A percentile compares a stretch with the other conserved stretches of the same genome.
phyloP scores from a whole-genome alignment of 2,329 filamentous ascomycete genomes.

The Sporothrix protearum region DNA sequence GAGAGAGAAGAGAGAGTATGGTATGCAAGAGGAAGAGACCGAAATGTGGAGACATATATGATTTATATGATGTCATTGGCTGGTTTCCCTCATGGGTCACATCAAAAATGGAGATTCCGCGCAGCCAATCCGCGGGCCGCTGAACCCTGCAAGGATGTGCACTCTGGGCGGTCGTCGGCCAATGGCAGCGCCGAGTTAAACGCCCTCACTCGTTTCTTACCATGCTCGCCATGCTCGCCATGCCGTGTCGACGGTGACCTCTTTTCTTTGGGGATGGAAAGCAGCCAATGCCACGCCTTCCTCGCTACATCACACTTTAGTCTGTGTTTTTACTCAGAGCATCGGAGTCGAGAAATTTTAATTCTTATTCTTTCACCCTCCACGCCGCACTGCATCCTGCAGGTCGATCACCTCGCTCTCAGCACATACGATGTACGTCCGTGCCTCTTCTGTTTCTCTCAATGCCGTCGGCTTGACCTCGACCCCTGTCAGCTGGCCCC shows the following conservation, averaged over 20 bases:
- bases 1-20: not conserved
- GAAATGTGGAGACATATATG: not conserved
- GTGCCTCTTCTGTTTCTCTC: not conserved
- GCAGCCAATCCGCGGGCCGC: conserved; percentile 16
- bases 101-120: not conserved
- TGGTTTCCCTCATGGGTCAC: not conserved
- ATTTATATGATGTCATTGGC: not conserved
- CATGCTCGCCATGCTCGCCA: conserved; percentile 1
- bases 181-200: conserved; percentile 26
- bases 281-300: not conserved
- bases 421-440: not conserved
- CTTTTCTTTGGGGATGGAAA: not conserved
- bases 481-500: conserved; percentile 17
- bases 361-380: too few species aligned
- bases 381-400: not conserved
- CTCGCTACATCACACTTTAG: not conserved
- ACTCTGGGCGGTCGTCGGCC: conserved; percentile 8
- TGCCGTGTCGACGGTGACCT: not conserved
- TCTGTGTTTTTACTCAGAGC: not conserved
- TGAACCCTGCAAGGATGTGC: conserved; percentile 8
- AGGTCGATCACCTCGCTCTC: not conserved
- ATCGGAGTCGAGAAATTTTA: too few species aligned
- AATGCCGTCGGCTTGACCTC: not conserved
- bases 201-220: conserved; percentile 15
- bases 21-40: not conserved